Base-by-base conservation (phyloP, 257 asterid genomes). In the Buddleja alternifolia region DNA sequence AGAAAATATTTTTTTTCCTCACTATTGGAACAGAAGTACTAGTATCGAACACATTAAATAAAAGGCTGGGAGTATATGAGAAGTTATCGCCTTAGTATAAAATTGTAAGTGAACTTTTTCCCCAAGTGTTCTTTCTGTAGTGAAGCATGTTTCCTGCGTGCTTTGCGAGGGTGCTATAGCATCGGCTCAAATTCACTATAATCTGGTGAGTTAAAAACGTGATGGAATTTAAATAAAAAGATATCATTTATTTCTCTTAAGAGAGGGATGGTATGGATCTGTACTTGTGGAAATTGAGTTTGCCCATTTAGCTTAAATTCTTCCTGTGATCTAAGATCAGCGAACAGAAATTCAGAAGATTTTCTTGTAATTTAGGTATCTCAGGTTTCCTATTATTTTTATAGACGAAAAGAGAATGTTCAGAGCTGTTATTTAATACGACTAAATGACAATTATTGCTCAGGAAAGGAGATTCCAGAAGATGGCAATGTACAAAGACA, bases 401-500 rank as follows among this genome's bases (percentile, higher is more conserved):
- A 7, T 70, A 50, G 39, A 46, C 52, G 64, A 45, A 37, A 24
- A 45, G 67, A 46, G 24, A 67, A 10, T 63, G 51, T 36, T 20
- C 17, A 34, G 40, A n/a, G 19, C 66, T 25, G 17, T 62, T 74
- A 7, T 42, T 59, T 29, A 65, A 60, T 36, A 63, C 17, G 63
- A 12, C 21, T 62, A 58, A 21, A 23, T n/a, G 39, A 41, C 10
- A 29, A 67, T 62, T 69, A 9, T 71, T 73, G 44, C 77, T 66
- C 89, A 94, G 97, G 93, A 64, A 83, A 86, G 80, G 87, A 81
- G 74, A 83, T 91, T 77, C 89, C 97, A 21, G 82, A 69, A 53
- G 93, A 82, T 73, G 83, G 69, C 59, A 77, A 70, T 70, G 72
- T 75, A 32, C 86, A 79, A 69, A 80, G 81, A 46, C 71, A 70